Evolutionary conservation across 2,329 filamentous ascomycete genomes (phyloP).

Genomic region (Colletotrichum scovillei): DNA sequence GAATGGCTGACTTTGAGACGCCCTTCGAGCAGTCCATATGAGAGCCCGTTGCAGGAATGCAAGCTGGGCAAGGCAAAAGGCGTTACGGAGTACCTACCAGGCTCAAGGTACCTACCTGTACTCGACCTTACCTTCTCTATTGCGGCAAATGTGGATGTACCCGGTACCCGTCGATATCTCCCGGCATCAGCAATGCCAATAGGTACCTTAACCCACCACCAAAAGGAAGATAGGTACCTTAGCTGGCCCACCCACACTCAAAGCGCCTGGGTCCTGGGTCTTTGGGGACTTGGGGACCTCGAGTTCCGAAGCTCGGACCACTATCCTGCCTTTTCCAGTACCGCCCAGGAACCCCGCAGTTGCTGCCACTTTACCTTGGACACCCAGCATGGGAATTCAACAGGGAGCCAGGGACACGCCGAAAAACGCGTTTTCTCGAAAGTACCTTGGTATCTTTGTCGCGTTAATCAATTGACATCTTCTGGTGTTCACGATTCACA

Average conservation of each 20-base stretch:
- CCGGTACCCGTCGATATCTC: slow-evolving; percentile 13
- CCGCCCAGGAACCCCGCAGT: slow-evolving; percentile 25
- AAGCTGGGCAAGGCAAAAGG: background rate
- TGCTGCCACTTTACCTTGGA: slow-evolving; percentile 3
- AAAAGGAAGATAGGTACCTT: too few relatives aligned
- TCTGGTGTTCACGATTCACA: background rate
- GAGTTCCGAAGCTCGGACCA: slow-evolving; percentile 15
- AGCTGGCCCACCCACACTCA: slow-evolving; percentile 5
- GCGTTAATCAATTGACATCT: background rate
- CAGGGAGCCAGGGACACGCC: background rate
- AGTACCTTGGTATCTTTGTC: background rate
- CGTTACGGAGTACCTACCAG: too few relatives aligned
- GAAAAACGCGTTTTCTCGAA: slow-evolving; percentile 21
- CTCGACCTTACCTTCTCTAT: background rate
- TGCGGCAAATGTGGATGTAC: slow-evolving; percentile 26
- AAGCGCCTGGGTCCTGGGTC: background rate
- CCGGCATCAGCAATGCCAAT: background rate
- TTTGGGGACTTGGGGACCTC: background rate
- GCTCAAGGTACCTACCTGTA: background rate
- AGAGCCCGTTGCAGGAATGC: slow-evolving; percentile 20
- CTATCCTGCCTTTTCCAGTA: background rate
- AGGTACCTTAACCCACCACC: too few relatives aligned
- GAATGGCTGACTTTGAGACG: slow-evolving; percentile 2
- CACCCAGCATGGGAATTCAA: background rate
- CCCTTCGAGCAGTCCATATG: background rate